These are phyloP conservation scores for Camellia granthamiana DNA, from an alignment of 148 eudicot species.

Conservation along the genomic window DNA sequence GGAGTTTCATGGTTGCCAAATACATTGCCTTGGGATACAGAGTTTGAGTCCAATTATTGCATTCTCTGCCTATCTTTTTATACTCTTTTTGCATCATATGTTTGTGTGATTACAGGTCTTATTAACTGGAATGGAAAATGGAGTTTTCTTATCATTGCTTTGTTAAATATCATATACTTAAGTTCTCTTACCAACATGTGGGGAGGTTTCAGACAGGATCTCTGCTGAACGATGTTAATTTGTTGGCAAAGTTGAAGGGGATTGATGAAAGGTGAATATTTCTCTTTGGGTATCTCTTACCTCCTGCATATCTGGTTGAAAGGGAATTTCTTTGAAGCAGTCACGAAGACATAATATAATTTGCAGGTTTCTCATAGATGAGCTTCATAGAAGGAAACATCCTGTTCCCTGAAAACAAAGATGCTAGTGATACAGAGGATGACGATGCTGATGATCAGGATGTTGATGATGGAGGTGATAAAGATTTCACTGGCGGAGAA, in stretches of 20 bases:
- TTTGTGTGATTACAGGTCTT: neutral
- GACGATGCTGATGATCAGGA: neutral
- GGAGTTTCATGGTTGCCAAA: conserved; percentile 62
- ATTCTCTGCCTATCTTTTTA: too few species aligned
- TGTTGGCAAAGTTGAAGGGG: conserved; percentile 27
- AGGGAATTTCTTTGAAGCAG: neutral
- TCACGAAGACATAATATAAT: neutral
- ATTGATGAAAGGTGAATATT: conserved; percentile 27
- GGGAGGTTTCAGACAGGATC: conserved; percentile 36
- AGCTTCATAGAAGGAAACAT: conserved; percentile 24
- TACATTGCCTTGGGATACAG: conserved; percentile 52
- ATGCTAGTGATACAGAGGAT: conserved; percentile 30
- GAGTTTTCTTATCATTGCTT: neutral
- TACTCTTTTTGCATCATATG: too few species aligned
- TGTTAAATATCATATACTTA: neutral
- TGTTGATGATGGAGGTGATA: neutral
- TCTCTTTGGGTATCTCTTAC: neutral
- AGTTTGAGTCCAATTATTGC: conserved; percentile 29
- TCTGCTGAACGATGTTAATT: conserved; percentile 33
- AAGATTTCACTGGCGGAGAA: conserved; percentile 21
- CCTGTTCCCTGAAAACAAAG: conserved; percentile 24
- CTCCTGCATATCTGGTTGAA: neutral
- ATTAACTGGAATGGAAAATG: neutral
- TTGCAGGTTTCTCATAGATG: conserved; percentile 26
- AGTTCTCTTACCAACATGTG: neutral